Base-by-base conservation (phyloP, 495 filamentous ascomycete species). In the Podospora pseudoanserina region DNA sequence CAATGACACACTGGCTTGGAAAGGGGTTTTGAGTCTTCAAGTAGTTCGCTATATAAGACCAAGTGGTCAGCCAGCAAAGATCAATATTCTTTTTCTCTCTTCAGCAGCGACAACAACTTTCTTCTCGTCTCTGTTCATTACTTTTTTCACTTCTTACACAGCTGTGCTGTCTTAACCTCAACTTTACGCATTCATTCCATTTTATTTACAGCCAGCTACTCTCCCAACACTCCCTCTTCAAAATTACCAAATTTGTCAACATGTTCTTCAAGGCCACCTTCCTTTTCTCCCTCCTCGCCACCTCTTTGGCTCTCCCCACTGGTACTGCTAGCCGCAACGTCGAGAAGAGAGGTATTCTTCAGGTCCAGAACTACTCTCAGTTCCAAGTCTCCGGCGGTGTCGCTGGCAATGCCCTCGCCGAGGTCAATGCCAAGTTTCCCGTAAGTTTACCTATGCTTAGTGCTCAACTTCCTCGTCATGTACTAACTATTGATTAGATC, bases 391-490 rank as follows among this genome's bases (percentile, higher is more conserved):
- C 80, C 1, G 73, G 70, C 64, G 81, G 81, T 3, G 76, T 80
- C 2, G 78, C 77, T 15, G 80, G 81, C 13, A 80, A 83, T 61
- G 80, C 78, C 27, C 74, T 80, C 15, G 76, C 74, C 3, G 79
- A 82, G 63, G 81, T 81, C 26, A 70, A 76, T 57, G 75, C 77
- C 28, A 80, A 80, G 73, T 82, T 83, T 62, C 80, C 81, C 13
- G 81, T 81, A 75, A n/a, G 75, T 56, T 19, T 7, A 6, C 28
- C 23, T 23, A 23, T 23, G 23, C 0, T 58, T 4, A 20, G 2
- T 58, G 13, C 6, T 58, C 5, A 20, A 20, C 16, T 61, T 60
- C 26, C 59, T 27, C 53, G 58, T 26, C 9, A 34, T 32, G 0
- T 16, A 30, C 28, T 61, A 28, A 28, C 32, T 7, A 7, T 18